Evolutionary conservation across 441 rosid genomes (phyloP).

Genomic region (Pelargonium australe): DNA sequence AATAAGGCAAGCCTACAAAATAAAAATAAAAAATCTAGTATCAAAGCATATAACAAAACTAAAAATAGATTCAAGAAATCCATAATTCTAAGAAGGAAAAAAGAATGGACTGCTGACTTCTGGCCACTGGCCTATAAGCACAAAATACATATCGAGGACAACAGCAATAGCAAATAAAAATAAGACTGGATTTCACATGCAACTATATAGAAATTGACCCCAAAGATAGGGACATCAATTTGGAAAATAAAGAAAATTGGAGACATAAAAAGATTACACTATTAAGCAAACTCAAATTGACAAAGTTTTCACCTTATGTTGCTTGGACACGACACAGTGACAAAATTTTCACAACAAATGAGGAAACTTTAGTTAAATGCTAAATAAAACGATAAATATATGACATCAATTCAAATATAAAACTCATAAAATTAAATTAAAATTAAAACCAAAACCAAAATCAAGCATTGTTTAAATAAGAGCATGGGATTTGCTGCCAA

Average conservation of each 20-base stretch:
- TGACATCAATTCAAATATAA: too few relatives aligned
- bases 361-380: too few relatives aligned
- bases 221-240: background rate
- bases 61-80: background rate
- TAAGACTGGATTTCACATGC: background rate
- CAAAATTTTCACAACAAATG: too few relatives aligned
- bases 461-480: too few relatives aligned
- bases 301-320: background rate
- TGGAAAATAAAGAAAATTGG: background rate
- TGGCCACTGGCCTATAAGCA: background rate
- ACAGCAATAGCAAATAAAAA: background rate
- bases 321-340: background rate
- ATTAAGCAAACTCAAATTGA: background rate
- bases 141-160: background rate
- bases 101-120: background rate
- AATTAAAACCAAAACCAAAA: too few relatives aligned
- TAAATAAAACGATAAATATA: too few relatives aligned
- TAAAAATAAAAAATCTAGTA: background rate
- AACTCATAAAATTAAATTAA: too few relatives aligned
- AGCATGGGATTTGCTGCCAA: too few relatives aligned
- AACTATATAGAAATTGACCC: background rate
- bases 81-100: background rate
- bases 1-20: constrained; percentile 78
- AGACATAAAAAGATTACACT: background rate
- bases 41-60: background rate